phyloP scores from a whole-genome alignment of 2,329 filamentous ascomycete species.

The Hymenotorrendiella dingleyae region DNA sequence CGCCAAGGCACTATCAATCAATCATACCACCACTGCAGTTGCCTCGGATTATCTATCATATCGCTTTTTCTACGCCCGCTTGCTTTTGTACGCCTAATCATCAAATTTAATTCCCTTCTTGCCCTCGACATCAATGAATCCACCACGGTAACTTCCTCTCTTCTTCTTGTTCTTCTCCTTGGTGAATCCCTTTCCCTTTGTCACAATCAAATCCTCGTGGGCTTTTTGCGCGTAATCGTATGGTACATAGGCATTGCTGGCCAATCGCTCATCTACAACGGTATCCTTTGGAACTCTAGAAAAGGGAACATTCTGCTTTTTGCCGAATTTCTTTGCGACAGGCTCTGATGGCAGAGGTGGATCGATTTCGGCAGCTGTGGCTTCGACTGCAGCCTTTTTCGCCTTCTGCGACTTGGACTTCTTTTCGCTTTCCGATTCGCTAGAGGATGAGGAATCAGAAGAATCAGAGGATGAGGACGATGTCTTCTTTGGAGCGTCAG shows the following conservation, averaged over 20 bases:
- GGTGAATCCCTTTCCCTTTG: conserved; percentile 93
- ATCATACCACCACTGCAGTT: conserved; percentile 5
- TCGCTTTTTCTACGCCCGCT: conserved; percentile 1
- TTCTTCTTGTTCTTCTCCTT: conserved; percentile 99
- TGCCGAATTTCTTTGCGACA: conserved; percentile 28
- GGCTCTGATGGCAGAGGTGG: conserved; percentile 32
- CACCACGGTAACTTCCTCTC: conserved; percentile 83
- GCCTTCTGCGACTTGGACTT: conserved; percentile 3
- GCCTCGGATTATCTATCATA: neutral
- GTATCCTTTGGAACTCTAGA: conserved; percentile 69
- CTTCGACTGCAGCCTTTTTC: conserved; percentile 5
- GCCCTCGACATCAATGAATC: conserved; percentile 73
- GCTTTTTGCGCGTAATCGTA: conserved; percentile 89
- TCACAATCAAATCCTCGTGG: conserved; percentile 81
- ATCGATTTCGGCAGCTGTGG: conserved; percentile 29
- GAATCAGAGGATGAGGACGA: conserved; percentile 18
- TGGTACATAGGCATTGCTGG: conserved; percentile 74
- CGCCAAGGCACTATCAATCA: no score
- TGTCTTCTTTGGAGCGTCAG: conserved; percentile 24
- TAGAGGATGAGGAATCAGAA: conserved; percentile 21
- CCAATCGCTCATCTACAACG: conserved; percentile 60
- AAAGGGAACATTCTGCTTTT: conserved; percentile 62
- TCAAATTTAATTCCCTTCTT: conserved; percentile 94
- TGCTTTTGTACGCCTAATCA: conserved; percentile 48
- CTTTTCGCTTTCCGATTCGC: conserved; percentile 19